Evolutionary conservation across 1,139 yeast genomes (phyloP), one percentile per base, ranked within the genome.

Genomic region (Diutina siamensis): DNA sequence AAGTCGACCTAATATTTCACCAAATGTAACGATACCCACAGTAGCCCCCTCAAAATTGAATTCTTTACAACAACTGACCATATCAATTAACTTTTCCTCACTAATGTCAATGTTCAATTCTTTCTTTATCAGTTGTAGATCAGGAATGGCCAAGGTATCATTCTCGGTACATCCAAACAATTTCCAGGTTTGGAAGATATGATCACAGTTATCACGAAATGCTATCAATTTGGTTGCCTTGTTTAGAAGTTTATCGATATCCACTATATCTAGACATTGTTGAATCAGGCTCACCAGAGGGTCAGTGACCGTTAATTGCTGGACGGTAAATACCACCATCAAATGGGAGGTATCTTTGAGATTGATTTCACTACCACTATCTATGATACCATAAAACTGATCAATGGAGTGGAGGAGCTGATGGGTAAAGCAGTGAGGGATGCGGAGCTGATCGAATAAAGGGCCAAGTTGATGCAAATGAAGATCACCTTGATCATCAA

Each of bases 261-360:
- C 42, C 3, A 38, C 42, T 15, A 38, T 38, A 25, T 38, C 42
- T 12, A 38, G 32, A 25, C 42, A 38, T 15, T 38, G 31, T 4
- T 38, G 31, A 8, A 38, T 38, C 12, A 25, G 17, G 17, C 18
- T 20, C 4, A 21, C 40, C 22, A 22, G 33, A 3, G 31, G 32
- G 22, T 38, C 42, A 10, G 42, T 38, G 21, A 38, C 17, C 20
- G 42, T 38, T 8, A 38, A 12, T n/a, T 38, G 10, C 28, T 38
- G 42, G 4, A 38, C 32, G 32, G 22, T 38, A 17, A 38, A 38
- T 32, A 38, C 42, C 20, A 38, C 42, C 31, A 38, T 38, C 32
- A 38, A 38, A 17, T 38, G 42, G 13, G 31, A 25, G n/a, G 31
- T 38, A 25, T 38, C 42, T 12, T 25, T 22, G 1, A 38, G n/a